Percentiles rank a stretch among this genome's conserved stretches.
Conservation (phyloP, 257 asterid genomes). For the Nicotiana attenuata region DNA sequence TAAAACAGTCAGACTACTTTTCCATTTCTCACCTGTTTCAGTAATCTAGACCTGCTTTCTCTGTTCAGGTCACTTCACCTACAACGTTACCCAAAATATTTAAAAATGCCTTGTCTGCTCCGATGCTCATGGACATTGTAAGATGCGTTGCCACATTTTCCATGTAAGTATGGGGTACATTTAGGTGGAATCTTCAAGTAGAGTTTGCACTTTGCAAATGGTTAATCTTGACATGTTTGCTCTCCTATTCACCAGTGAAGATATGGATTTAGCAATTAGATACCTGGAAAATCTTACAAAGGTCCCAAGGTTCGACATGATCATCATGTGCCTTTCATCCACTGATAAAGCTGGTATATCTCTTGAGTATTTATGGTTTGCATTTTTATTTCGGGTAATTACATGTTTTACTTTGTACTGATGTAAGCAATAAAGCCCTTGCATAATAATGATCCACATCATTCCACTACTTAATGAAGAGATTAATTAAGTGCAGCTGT, state of each 20-base stretch:
- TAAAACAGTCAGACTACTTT: background rate
- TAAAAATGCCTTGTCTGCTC: constrained; percentile 79
- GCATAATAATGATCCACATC: background rate
- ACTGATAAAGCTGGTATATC: constrained; percentile 73
- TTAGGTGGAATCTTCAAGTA: constrained; percentile 13
- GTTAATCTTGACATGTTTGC: background rate
- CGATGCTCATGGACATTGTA: constrained; percentile 66
- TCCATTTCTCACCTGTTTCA: constrained; percentile 1
- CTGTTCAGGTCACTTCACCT: constrained; percentile 67
- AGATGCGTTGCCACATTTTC: constrained; percentile 71
- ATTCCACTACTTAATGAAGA: background rate
- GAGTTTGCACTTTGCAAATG: background rate
- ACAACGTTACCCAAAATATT: constrained; percentile 66
- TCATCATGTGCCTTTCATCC: constrained; percentile 80
- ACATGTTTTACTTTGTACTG: background rate
- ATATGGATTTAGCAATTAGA: constrained; percentile 57
- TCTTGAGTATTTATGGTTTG: background rate
- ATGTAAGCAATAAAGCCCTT: background rate
- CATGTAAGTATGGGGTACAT: constrained; percentile 39
- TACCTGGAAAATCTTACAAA: constrained; percentile 67
- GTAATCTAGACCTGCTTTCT: constrained; percentile 8
- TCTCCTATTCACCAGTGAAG: constrained; percentile 58
- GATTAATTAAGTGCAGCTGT: background rate
- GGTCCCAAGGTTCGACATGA: constrained; percentile 80
- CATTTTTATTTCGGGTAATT: background rate